A percentile compares a stretch with the other conserved stretches of the same genome.
Conservation (phyloP, 768 basidiomycete species). For the Psilocybe sp. region DNA sequence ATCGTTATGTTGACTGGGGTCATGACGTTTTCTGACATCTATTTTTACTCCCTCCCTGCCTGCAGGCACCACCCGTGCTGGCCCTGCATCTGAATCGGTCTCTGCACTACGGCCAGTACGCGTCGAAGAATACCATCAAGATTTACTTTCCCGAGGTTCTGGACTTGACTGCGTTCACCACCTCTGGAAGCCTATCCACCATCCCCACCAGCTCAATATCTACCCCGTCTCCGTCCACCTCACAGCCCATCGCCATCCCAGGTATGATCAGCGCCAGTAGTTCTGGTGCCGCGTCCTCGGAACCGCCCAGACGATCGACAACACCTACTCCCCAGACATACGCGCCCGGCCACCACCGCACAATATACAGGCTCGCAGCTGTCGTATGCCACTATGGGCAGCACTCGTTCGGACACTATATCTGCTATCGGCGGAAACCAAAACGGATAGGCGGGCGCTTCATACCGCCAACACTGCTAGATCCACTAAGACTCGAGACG, state of each 20-base stretch:
- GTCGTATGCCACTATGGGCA: constrained; percentile 93
- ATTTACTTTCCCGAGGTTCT: constrained; percentile 85
- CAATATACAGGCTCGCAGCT: constrained; percentile 82
- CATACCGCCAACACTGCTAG: constrained; percentile 31
- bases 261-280: not conserved
- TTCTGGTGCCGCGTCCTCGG: constrained; percentile 9
- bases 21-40: constrained; percentile 1
- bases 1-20: not conserved
- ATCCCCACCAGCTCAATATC: constrained; percentile 72
- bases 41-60: not conserved
- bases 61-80: constrained; percentile 82
- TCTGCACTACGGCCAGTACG: constrained; percentile 70
- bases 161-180: constrained; percentile 86
- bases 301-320: constrained; percentile 36
- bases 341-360: constrained; percentile 40
- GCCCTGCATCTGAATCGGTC: constrained; percentile 92
- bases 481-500: constrained; percentile 22
- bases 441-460: constrained; percentile 41
- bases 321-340: constrained; percentile 58
- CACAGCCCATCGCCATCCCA: constrained; percentile 1
- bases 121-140: constrained; percentile 80
- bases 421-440: constrained; percentile 87
- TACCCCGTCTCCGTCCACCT: constrained; percentile 46
- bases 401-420: constrained; percentile 93
- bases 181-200: constrained; percentile 73